phyloP scores from a whole-genome alignment of 768 basidiomycete species.

The Multifurca ochricompacta region DNA sequence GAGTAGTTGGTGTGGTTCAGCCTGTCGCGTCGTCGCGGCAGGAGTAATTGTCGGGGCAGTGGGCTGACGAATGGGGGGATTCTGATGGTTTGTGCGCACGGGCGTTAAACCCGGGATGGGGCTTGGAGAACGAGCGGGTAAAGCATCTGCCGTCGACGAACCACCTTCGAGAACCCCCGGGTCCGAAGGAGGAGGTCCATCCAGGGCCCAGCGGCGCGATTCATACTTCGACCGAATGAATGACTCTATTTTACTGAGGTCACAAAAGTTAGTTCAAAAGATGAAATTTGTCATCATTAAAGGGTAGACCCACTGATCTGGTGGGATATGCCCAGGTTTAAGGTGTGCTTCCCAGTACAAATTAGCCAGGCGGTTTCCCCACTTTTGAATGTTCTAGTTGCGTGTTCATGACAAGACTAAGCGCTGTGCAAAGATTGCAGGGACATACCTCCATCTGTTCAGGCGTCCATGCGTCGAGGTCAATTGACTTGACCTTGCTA shows the following conservation, averaged over 20 bases:
- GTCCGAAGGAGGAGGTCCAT: conserved; percentile 78
- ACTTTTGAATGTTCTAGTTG: conserved; percentile 71
- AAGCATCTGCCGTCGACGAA: conserved; percentile 23
- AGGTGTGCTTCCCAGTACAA: conserved; percentile 96
- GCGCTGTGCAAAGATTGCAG: background rate
- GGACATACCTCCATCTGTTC: conserved; percentile 84
- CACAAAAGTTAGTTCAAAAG: background rate
- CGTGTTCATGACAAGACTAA: background rate
- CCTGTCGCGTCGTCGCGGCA: conserved; percentile 33
- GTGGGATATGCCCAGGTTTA: conserved; percentile 83
- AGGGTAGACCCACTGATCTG: conserved; percentile 73
- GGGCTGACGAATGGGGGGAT: conserved; percentile 26
- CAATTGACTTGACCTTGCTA: conserved; percentile 93
- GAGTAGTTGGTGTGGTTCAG: conserved; percentile 49
- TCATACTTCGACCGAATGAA: conserved; percentile 98
- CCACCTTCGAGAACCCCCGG: conserved; percentile 66
- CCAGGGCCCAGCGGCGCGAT: conserved; percentile 83
- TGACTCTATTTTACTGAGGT: conserved; percentile 89
- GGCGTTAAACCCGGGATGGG: conserved; percentile 15
- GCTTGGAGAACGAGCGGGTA: conserved; percentile 18
- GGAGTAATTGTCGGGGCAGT: conserved; percentile 21
- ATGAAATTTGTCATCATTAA: background rate
- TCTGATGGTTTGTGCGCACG: conserved; percentile 28
- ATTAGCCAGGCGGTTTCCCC: conserved; percentile 93
- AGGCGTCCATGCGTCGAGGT: conserved; percentile 95